Percentiles rank a stretch among this genome's conserved stretches.
phyloP scores from a whole-genome alignment of 2,329 filamentous ascomycete species.

The Arthroderma sp. region DNA sequence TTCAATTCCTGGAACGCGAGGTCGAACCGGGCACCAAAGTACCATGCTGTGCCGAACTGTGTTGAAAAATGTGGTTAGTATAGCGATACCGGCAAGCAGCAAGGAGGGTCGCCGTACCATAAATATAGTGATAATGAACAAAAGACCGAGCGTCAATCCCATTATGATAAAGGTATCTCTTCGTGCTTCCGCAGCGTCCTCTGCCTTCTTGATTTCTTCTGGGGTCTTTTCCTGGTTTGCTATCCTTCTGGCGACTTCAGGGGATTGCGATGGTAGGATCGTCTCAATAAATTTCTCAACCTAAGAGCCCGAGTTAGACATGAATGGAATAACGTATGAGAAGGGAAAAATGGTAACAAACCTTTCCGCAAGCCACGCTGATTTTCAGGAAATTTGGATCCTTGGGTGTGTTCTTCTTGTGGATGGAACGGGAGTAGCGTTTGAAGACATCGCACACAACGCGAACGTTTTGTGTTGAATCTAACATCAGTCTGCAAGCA shows the following conservation, averaged over 20 bases:
- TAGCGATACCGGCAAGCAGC: neutral
- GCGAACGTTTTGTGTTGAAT: conserved; percentile 81
- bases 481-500: conserved; percentile 79
- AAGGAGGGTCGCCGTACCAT: conserved; percentile 53
- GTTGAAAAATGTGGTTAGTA: conserved; percentile 1
- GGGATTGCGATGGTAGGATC: conserved; percentile 74
- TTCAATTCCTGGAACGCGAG: conserved; percentile 46
- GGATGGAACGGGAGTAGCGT: conserved; percentile 64
- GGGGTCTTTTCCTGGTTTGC: conserved; percentile 43
- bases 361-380: conserved; percentile 77
- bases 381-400: conserved; percentile 90
- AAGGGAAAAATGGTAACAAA: conserved; percentile 27
- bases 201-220: conserved; percentile 35
- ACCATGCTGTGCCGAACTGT: conserved; percentile 64
- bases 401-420: conserved; percentile 83
- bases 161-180: conserved; percentile 29
- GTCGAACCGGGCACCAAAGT: conserved; percentile 73
- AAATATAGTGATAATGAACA: conserved; percentile 55
- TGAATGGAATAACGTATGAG: neutral
- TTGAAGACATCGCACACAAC: conserved; percentile 73
- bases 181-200: conserved; percentile 37
- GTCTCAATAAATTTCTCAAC: conserved; percentile 93
- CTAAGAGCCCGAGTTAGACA: conserved; percentile 31
- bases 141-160: conserved; percentile 50
- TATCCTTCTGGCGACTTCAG: conserved; percentile 40